Evolutionary conservation across 2,329 filamentous ascomycete genomes (phyloP).

Genomic region (Chalaropsis ovoidea): DNA sequence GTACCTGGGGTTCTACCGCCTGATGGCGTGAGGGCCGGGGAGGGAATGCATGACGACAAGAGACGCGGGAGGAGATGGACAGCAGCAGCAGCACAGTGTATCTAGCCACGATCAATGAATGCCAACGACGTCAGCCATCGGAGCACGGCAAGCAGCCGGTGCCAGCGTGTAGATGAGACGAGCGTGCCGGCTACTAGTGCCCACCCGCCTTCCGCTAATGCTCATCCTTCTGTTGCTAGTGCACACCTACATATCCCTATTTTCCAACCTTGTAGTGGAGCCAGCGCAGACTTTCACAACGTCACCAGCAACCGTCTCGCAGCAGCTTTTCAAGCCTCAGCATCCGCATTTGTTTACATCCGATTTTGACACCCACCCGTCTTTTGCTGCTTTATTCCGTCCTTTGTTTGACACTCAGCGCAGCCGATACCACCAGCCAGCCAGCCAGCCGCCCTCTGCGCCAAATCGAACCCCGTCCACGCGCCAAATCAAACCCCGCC

Average conservation of each 20-base stretch:
- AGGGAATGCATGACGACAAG: not conserved
- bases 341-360: not conserved
- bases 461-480: not conserved
- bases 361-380: not conserved
- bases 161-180: no score
- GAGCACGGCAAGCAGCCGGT: no score
- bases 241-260: not conserved
- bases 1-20: slow-evolving; percentile 59
- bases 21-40: slow-evolving; percentile 14
- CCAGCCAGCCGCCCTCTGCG: not conserved
- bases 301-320: not conserved
- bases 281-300: slow-evolving; percentile 11
- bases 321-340: not conserved
- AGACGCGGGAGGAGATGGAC: not conserved
- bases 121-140: not conserved
- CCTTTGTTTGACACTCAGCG: not conserved
- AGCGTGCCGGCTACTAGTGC: no score
- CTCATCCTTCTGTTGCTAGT: not conserved
- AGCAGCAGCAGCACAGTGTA: not conserved
- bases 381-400: not conserved
- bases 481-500: not conserved
- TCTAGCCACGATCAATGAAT: not conserved
- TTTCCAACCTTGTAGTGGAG: slow-evolving; percentile 2
- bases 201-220: not conserved
- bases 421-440: no score